A percentile compares a stretch with the other conserved stretches of the same genome.
These are phyloP conservation scores for Trichoderma breve DNA, from an alignment of 2,329 filamentous ascomycete genomes.

Conservation along the genomic window DNA sequence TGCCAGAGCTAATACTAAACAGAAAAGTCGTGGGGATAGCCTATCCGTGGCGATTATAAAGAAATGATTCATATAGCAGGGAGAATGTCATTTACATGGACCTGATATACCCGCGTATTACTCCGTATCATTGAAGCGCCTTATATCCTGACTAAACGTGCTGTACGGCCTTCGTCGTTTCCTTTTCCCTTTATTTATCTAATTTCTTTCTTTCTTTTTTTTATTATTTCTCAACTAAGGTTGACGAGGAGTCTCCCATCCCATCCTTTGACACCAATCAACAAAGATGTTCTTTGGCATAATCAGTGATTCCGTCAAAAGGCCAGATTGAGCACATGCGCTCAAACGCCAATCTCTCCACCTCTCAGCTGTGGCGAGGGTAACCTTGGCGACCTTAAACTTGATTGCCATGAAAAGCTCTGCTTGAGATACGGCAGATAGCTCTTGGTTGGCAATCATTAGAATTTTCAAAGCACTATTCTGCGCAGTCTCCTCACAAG, in stretches of 20 bases:
- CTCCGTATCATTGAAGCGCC: not conserved
- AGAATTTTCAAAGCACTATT: not conserved
- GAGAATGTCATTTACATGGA: not conserved
- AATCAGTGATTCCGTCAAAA: not conserved
- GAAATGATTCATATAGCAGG: not conserved
- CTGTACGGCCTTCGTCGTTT: not conserved
- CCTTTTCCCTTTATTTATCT: not conserved
- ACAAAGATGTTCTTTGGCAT: not conserved
- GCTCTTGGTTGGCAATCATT: not conserved
- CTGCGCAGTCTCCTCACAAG: conserved; percentile 6
- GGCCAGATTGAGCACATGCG: not conserved
- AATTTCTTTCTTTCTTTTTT: not conserved
- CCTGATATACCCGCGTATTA: not conserved
- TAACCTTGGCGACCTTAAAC: not conserved
- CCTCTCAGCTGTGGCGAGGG: not conserved
- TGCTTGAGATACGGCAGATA: conserved; percentile 1
- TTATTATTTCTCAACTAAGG: not conserved
- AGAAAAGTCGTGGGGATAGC: conserved; percentile 5
- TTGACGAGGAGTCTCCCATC: not conserved
- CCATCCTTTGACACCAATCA: conserved; percentile 2
- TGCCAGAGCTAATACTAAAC: not conserved
- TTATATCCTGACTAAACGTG: not conserved
- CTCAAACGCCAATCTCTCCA: not conserved
- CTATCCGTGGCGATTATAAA: conserved; percentile 1
- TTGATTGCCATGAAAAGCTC: conserved; percentile 15